Evolutionary conservation across 306 rosid species (phyloP), one percentile per base, ranked within the genome.

Genomic region (Lathyrus sativus): DNA sequence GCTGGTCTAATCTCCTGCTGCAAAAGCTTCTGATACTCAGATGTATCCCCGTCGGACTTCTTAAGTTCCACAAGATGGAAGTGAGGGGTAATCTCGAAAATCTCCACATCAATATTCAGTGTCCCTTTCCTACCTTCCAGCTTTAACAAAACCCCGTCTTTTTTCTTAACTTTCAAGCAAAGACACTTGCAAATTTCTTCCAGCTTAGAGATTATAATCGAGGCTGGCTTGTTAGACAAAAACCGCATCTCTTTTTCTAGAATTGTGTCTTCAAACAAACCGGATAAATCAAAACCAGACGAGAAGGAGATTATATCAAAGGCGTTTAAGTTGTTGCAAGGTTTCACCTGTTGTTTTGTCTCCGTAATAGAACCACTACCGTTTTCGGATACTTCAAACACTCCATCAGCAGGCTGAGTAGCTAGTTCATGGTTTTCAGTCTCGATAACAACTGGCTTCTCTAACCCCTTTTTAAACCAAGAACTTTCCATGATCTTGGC

Each of bases 281-380:
- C 92, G 4, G 99, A 88, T 76, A 95, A 70, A 66, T 95, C 97
- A 58, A 95, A 83, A 45, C 97, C 99, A n/a, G 91, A 71, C 1
- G 99, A 95, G 71, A 81, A 81, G 62, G 99, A 95, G 73, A 95
- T 91, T 73, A 95, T 95, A 61, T 87, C 99, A 44, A 95, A 95
- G 3, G 99, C 99, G 28, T 91, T 95, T 68, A 91, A 72, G 51
- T 82, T 85, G 69, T 83, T 85, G 60, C 76, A 79, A 5, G 85
- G 95, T 73, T 70, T 88, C n/a, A 50, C 65, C 58, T 50, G 73
- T 65, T 72, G 87, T 64, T 82, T 88, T 58, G 77, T 13, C 64
- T 84, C 88, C 8, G 71, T 18, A 41, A 67, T 9, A 50, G 90
- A 69, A 53, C 41, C 65, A 11, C 55, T 65, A 11, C 58, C n/a